Evolutionary conservation across 495 filamentous ascomycete species (phyloP).

Genomic region (Paragyromitra xinjiangensis): DNA sequence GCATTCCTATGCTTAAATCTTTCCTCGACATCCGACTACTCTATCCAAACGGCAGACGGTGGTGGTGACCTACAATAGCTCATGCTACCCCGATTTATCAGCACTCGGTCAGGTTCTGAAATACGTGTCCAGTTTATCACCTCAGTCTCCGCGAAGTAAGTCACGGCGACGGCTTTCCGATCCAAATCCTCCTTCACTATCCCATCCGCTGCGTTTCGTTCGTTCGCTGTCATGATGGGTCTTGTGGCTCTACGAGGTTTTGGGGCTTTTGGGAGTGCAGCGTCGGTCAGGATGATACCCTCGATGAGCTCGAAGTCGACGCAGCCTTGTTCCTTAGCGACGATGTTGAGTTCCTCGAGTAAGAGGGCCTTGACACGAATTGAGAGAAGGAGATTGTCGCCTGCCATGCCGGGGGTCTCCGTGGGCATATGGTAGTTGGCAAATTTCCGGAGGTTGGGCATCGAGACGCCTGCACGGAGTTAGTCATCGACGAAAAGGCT

Average conservation of each 20-base stretch:
- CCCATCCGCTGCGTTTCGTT: neutral
- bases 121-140: constrained; percentile 19
- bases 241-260: neutral
- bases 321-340: constrained; percentile 26
- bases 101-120: neutral
- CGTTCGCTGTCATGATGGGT: neutral
- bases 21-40: neutral
- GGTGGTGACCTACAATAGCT: neutral
- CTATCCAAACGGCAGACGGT: neutral
- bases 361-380: constrained; percentile 22
- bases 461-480: constrained; percentile 7
- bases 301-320: constrained; percentile 49
- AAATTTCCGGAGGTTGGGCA: constrained; percentile 9
- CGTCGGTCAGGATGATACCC: constrained; percentile 27
- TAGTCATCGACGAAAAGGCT: neutral
- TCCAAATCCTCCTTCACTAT: constrained; percentile 1
- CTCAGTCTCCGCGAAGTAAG: constrained; percentile 20
- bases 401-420: constrained; percentile 20
- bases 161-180: constrained; percentile 6
- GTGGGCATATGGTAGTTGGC: constrained; percentile 19
- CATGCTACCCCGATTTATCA: constrained; percentile 20
- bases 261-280: constrained; percentile 11
- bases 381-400: constrained; percentile 35
- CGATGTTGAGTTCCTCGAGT: constrained; percentile 32
- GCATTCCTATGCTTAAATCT: neutral